phyloP scores from a whole-genome alignment of 2,329 filamentous ascomycete genomes.

The Catunica adiposa region DNA sequence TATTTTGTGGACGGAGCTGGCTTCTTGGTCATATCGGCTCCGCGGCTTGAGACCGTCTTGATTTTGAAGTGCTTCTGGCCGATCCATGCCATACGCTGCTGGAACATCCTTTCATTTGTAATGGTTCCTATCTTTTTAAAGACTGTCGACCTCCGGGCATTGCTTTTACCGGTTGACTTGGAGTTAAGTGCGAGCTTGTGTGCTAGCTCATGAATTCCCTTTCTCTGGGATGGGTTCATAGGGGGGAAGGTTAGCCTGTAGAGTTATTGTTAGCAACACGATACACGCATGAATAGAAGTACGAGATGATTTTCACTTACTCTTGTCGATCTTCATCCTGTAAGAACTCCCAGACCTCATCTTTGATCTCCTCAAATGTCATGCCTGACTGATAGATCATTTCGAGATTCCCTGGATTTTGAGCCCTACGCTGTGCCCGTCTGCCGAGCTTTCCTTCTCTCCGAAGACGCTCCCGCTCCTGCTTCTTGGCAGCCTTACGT shows the following conservation, averaged over 20 bases:
- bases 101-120: not conserved
- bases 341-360: slow-evolving; percentile 61
- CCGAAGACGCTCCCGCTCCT: slow-evolving; percentile 51
- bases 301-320: slow-evolving; percentile 30
- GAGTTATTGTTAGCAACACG: slow-evolving; percentile 9
- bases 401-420: slow-evolving; percentile 53
- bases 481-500: slow-evolving; percentile 55
- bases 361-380: slow-evolving; percentile 41
- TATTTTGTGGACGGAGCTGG: slow-evolving; percentile 16
- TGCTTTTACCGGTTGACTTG: slow-evolving; percentile 61
- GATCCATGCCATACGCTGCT: not conserved
- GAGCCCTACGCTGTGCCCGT: slow-evolving; percentile 33
- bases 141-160: slow-evolving; percentile 58
- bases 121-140: slow-evolving; percentile 22
- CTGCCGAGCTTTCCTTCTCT: slow-evolving; percentile 49
- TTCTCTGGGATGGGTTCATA: slow-evolving; percentile 64
- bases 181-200: slow-evolving; percentile 63
- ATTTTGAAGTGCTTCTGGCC: slow-evolving; percentile 10
- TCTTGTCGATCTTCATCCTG: slow-evolving; percentile 38
- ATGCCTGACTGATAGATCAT: slow-evolving; percentile 22
- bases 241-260: slow-evolving; percentile 58
- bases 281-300: not conserved
- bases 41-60: not conserved
- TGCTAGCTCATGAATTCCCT: slow-evolving; percentile 64
- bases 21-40: not conserved